phyloP scores from a whole-genome alignment of 169 alveolate genomes.

The Eimeria falciformis region DNA sequence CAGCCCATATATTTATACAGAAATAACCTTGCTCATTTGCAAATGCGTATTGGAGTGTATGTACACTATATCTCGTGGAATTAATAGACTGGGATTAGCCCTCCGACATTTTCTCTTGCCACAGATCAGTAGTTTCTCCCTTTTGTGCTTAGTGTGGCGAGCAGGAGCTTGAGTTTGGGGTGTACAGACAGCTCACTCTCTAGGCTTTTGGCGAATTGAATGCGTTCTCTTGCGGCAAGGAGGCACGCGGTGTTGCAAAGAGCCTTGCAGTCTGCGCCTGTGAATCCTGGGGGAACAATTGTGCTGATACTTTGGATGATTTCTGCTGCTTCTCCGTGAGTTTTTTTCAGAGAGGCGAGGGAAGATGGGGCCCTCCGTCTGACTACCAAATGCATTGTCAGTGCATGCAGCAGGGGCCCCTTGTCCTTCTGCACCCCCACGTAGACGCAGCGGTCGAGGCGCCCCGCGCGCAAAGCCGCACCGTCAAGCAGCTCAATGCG shows the following conservation, averaged over 20 bases:
- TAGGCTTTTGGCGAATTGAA: not conserved
- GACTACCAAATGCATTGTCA: conserved; percentile 52
- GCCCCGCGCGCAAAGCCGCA: conserved; percentile 96
- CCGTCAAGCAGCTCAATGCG: conserved; percentile 95
- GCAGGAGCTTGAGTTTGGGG: not conserved
- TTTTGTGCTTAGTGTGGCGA: no score
- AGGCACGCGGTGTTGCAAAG: conserved; percentile 38
- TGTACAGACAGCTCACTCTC: not conserved
- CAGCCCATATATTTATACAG: not conserved
- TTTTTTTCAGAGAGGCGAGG: not conserved
- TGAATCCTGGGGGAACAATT: conserved; percentile 24
- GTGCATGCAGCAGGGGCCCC: conserved; percentile 79
- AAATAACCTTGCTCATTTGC: not conserved
- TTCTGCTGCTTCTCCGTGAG: conserved; percentile 3
- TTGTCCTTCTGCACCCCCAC: conserved; percentile 81
- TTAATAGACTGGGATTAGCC: no score
- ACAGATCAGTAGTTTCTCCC: no score
- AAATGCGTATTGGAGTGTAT: not conserved
- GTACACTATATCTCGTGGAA: not conserved
- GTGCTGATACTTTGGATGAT: not conserved
- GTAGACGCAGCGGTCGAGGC: conserved; percentile 86
- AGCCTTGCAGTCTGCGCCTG: conserved; percentile 75
- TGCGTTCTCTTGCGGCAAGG: conserved; percentile 33
- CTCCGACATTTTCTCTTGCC: not conserved
- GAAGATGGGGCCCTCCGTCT: not conserved